These are phyloP conservation scores for Globisporangium mamillatum DNA, from an alignment of 352 stramenopile genomes.

Conservation along the genomic window DNA sequence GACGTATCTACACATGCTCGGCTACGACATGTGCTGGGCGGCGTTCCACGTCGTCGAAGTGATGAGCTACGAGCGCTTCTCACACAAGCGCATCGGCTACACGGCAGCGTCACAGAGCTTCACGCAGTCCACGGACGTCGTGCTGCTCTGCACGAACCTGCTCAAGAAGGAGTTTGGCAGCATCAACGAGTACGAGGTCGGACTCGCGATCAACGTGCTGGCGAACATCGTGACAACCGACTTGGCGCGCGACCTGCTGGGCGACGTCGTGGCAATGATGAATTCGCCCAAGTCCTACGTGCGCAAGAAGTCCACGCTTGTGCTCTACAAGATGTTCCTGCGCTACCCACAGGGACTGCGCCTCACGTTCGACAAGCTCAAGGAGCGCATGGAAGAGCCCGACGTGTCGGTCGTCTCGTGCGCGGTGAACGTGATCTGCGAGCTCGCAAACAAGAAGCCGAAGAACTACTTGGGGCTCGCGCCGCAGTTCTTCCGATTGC, in stretches of 20 bases:
- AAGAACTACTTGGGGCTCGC: slow-evolving; percentile 98
- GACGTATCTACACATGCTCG: slow-evolving; percentile 97
- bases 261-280: slow-evolving; percentile 91
- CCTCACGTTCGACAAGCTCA: slow-evolving; percentile 97
- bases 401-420: slow-evolving; percentile 96
- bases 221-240: slow-evolving; percentile 98
- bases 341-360: slow-evolving; percentile 97
- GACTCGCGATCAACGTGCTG: slow-evolving; percentile 97
- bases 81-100: slow-evolving; percentile 97
- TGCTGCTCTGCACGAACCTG: slow-evolving; percentile 98
- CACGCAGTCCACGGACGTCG: slow-evolving; percentile 96
- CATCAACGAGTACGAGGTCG: slow-evolving; percentile 94
- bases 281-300: slow-evolving; percentile 95
- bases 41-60: slow-evolving; percentile 98
- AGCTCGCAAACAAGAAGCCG: slow-evolving; percentile 98
- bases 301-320: slow-evolving; percentile 97
- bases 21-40: slow-evolving; percentile 98
- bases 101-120: slow-evolving; percentile 95
- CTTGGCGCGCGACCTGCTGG: slow-evolving; percentile 92
- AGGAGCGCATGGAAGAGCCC: slow-evolving; percentile 94
- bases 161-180: slow-evolving; percentile 97
- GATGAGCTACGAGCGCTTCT: slow-evolving; percentile 95
- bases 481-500: slow-evolving; percentile 97
- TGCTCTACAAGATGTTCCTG: slow-evolving; percentile 98
- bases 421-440: slow-evolving; percentile 99